These are phyloP conservation scores for Mallotus nudiflorus DNA, from an alignment of 345 rosid genomes.

Conservation along the genomic window DNA sequence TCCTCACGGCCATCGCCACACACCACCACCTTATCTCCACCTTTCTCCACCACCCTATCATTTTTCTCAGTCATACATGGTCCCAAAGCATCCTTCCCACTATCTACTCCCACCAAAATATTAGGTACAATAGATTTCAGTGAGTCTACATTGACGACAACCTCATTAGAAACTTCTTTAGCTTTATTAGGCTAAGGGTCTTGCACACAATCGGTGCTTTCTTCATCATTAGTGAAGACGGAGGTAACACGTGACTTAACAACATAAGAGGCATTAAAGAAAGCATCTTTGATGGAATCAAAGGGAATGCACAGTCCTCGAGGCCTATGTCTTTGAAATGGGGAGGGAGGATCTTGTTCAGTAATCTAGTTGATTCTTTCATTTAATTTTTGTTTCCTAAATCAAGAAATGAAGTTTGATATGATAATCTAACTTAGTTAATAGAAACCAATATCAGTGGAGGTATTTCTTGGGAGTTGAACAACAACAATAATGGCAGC, in stretches of 20 bases:
- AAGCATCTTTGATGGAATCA: constrained; percentile 64
- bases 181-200: constrained; percentile 18
- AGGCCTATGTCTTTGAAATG: constrained; percentile 67
- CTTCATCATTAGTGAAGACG: constrained; percentile 22
- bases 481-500: constrained; percentile 23
- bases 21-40: constrained; percentile 28
- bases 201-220: constrained; percentile 13
- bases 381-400: no score
- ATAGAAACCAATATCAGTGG: constrained; percentile 23
- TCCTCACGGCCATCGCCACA: constrained; percentile 22
- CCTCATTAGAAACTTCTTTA: neutral
- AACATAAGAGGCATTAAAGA: constrained; percentile 60
- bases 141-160: neutral
- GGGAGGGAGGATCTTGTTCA: constrained; percentile 55
- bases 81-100: constrained; percentile 12
- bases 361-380: constrained; percentile 26
- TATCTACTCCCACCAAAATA: constrained; percentile 19
- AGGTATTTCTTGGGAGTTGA: constrained; percentile 31
- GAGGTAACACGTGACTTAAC: constrained; percentile 53
- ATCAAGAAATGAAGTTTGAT: neutral
- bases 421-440: neutral
- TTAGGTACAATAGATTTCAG: constrained; percentile 4
- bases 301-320: constrained; percentile 70
- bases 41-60: constrained; percentile 24
- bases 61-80: constrained; percentile 35